These are phyloP conservation scores for Rhododendron kiyosumense DNA, from an alignment of 148 eudicot genomes.

Conservation along the genomic window DNA sequence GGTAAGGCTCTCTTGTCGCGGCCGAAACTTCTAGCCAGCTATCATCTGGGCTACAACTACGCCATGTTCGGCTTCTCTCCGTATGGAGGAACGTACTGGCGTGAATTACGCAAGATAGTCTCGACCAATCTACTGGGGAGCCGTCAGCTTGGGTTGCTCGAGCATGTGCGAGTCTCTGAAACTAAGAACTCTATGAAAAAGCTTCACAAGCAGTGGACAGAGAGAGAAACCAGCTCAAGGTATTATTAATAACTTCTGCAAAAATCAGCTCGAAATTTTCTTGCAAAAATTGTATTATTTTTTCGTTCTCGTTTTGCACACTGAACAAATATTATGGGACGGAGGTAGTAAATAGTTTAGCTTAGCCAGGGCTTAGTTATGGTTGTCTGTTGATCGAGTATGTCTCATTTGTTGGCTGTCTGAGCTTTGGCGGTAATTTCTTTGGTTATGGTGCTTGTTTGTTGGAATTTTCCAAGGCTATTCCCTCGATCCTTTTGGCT, in stretches of 20 bases:
- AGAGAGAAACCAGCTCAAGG: background rate
- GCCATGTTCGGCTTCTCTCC: conserved; percentile 9
- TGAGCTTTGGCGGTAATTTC: no score
- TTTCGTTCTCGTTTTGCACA: no score
- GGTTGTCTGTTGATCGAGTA: no score
- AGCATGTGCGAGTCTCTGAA: conserved; percentile 1
- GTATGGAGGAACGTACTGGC: background rate
- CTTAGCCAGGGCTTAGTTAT: no score
- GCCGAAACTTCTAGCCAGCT: background rate
- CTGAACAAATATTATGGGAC: no score
- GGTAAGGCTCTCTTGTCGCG: background rate
- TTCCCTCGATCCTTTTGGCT: no score
- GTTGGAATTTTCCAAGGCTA: no score
- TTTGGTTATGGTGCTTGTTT: no score
- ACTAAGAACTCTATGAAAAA: background rate
- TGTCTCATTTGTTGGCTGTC: no score
- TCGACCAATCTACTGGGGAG: background rate
- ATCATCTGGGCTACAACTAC: background rate
- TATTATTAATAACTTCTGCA: background rate
- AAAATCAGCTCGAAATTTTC: no score
- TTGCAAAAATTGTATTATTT: no score
- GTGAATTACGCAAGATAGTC: conserved; percentile 3
- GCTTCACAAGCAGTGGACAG: background rate
- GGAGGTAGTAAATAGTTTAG: no score
- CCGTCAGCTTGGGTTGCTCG: conserved; percentile 5